phyloP scores from a whole-genome alignment of 2,329 filamentous ascomycete genomes.

The Penicillium olsonii region DNA sequence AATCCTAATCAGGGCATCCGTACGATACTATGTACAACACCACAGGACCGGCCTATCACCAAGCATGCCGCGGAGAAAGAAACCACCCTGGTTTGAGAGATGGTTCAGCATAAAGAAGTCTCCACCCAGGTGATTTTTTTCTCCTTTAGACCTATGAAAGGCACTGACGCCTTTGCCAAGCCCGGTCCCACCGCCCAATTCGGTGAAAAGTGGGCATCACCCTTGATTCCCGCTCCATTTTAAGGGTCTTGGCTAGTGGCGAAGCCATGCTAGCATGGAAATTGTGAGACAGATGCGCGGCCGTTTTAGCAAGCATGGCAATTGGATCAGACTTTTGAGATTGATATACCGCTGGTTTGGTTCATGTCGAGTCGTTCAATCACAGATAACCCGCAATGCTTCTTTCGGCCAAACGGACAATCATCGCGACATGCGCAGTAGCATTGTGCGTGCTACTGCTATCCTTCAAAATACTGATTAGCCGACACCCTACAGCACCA shows the following conservation, averaged over 20 bases:
- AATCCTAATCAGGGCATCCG: too few relatives aligned
- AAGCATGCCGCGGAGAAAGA: neutral
- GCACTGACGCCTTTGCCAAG: neutral
- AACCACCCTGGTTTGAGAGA: neutral
- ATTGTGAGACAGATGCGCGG: neutral
- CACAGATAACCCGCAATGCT: neutral
- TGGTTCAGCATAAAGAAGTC: neutral
- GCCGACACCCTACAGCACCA: neutral
- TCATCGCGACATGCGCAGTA: neutral
- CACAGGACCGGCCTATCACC: neutral
- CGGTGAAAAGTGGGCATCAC: neutral
- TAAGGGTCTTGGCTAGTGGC: neutral
- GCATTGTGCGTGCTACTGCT: neutral
- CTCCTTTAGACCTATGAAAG: too few relatives aligned
- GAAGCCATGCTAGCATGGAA: neutral
- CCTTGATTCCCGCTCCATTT: neutral
- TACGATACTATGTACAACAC: too few relatives aligned
- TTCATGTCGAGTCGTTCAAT: neutral
- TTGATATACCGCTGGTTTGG: neutral
- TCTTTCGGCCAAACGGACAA: neutral
- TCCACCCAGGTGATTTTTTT: too few relatives aligned
- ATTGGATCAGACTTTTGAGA: neutral
- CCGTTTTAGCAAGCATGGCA: neutral
- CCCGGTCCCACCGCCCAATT: neutral
- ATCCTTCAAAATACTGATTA: neutral